Percentiles rank a stretch among this genome's conserved stretches.
Evolutionary conservation across 2,329 filamentous ascomycete species (phyloP).

Genomic region (Rhexocercosporidium sp.): DNA sequence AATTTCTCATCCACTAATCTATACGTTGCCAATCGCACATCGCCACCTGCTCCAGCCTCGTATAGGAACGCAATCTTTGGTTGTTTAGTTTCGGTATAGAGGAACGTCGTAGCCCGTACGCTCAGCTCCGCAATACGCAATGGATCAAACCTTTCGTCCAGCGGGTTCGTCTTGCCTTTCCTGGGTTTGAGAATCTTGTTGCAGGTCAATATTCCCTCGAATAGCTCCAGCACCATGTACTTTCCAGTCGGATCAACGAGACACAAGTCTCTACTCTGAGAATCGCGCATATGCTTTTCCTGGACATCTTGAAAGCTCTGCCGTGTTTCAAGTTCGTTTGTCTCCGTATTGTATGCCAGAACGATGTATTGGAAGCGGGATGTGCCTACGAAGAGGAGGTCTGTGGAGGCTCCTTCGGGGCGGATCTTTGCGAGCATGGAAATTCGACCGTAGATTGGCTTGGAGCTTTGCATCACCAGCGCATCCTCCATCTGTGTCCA

Average conservation of each 20-base stretch:
- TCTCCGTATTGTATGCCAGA: constrained; percentile 75
- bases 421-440: constrained; percentile 82
- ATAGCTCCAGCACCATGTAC: constrained; percentile 70
- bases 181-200: constrained; percentile 62
- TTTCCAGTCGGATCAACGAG: constrained; percentile 80
- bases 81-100: constrained; percentile 59
- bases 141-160: constrained; percentile 63
- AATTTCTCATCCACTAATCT: constrained; percentile 63
- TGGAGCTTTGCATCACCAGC: constrained; percentile 69
- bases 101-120: constrained; percentile 68
- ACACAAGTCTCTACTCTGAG: constrained; percentile 82
- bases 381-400: constrained; percentile 92
- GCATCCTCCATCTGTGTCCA: constrained; percentile 72
- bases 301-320: constrained; percentile 56
- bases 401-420: constrained; percentile 73
- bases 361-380: constrained; percentile 92
- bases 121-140: constrained; percentile 70
- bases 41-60: constrained; percentile 63
- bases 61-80: constrained; percentile 70
- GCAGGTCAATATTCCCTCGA: constrained; percentile 70
- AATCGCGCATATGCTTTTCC: constrained; percentile 71
- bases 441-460: constrained; percentile 82
- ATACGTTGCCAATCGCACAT: constrained; percentile 63
- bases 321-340: constrained; percentile 55
- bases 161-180: constrained; percentile 58